Base-by-base conservation (phyloP, 768 basidiomycete species). In the Leucosporidium scottii region DNA sequence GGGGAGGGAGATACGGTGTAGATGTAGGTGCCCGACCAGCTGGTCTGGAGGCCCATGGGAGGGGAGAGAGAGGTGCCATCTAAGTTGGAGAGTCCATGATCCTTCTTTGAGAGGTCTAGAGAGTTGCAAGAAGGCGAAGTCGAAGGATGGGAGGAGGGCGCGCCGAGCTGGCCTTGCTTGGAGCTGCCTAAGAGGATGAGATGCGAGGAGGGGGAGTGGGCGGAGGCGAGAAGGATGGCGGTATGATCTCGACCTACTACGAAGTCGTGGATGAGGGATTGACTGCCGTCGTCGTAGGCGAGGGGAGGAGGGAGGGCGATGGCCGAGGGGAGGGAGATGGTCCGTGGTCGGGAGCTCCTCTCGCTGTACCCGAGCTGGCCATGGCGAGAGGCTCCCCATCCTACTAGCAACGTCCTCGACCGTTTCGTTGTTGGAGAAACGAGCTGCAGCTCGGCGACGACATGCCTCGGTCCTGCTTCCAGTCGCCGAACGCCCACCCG, bases 301-400 rank as follows among this genome's bases (percentile, higher is more conserved):
- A 23, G 1, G 39, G 39, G 39, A 44, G 39, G 39, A 44, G 39
- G 39, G 51, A 61, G 61, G 44, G 8, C 0, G 28, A 5, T 0
- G 56, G 31, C 27, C 10, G 57, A 30, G 21, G 59, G n/a, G 47
- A 44, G 57, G 27, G 28, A 0, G 39, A 36, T n/a, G 28, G 27
- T 44, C 36, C 21, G 21, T 30, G 50, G 62, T 3, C 31, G 25
- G 3, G 12, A 47, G 48, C 27, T 47, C 7, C 34, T 31, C 25
- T 30, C 54, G 28, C n/a, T 23, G 31, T 17, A 23, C 21, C 88
- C 89, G 2, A 98, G 83, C 75, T 97, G 92, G 5, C 91, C 91
- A 74, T 93, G 91, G 39, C 93, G 81, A 20, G 85, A 83, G 3
- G 86, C 81, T 8, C 93, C 93, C 93, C 93, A 97, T 10, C 92